Evolutionary conservation across 306 rosid genomes (phyloP).

Genomic region (Vigna mungo): DNA sequence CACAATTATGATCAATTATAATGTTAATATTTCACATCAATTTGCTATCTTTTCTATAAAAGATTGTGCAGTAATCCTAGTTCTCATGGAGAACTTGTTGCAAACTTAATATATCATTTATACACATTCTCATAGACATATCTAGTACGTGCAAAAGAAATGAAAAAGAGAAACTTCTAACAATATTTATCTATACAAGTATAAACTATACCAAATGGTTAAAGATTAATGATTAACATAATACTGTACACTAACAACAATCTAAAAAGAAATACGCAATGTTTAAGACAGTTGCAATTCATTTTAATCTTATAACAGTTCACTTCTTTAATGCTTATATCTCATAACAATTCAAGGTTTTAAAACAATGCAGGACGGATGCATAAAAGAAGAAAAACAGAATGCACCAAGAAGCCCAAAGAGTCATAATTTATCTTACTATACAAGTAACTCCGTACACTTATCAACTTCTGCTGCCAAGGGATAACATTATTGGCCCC

Average conservation of each 20-base stretch:
- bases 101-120: background rate
- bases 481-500: slow-evolving; percentile 36
- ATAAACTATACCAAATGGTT: no score
- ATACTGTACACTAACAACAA: no score
- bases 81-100: background rate
- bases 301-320: background rate
- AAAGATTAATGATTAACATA: no score
- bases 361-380: slow-evolving; percentile 37
- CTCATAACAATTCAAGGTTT: background rate
- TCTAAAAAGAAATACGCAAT: no score
- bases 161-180: background rate
- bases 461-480: slow-evolving; percentile 46
- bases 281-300: background rate
- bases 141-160: background rate
- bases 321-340: background rate
- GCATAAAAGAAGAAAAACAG: slow-evolving; percentile 39
- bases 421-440: slow-evolving; percentile 40
- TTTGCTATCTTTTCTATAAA: background rate
- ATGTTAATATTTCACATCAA: background rate
- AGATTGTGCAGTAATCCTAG: background rate
- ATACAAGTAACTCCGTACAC: slow-evolving; percentile 34
- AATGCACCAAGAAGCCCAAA: slow-evolving; percentile 44
- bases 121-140: background rate
- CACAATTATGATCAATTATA: no score
- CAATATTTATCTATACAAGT: background rate